These are phyloP conservation scores for Pseudogymnoascus sp. DNA, from an alignment of 2,329 filamentous ascomycete species.

Conservation along the genomic window DNA sequence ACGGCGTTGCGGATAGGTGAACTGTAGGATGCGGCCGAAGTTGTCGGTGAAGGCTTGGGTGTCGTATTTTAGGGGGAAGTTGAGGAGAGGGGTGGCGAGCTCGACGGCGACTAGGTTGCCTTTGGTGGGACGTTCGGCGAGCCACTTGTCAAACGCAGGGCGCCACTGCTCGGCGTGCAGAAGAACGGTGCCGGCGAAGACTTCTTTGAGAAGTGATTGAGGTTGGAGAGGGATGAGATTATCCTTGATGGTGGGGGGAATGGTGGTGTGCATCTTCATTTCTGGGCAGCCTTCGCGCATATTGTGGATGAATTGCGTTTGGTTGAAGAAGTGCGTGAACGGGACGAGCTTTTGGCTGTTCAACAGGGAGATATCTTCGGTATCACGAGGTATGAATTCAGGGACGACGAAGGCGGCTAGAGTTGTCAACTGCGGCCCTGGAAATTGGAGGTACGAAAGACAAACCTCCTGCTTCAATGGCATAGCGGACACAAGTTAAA, in stretches of 20 bases:
- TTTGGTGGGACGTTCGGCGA: conserved; percentile 11
- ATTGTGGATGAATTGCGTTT: conserved; percentile 16
- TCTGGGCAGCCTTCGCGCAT: conserved; percentile 3
- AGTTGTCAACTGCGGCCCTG: background rate
- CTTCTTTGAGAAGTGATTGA: conserved; percentile 18
- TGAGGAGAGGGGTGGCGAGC: conserved; percentile 16
- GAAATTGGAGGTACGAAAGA: conserved; percentile 18
- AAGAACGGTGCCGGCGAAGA: conserved; percentile 21
- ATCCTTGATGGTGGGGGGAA: conserved; percentile 3
- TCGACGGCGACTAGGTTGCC: conserved; percentile 10
- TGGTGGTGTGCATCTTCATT: conserved; percentile 13
- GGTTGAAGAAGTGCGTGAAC: conserved; percentile 22
- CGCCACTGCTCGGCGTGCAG: conserved; percentile 23
- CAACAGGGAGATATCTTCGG: conserved; percentile 10
- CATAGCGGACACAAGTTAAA: conserved; percentile 38
- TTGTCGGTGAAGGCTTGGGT: conserved; percentile 25
- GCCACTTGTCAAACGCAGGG: conserved; percentile 22
- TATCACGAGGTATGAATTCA: conserved; percentile 15
- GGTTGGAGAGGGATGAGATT: conserved; percentile 10
- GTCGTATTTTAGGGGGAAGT: conserved; percentile 30
- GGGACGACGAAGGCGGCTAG: conserved; percentile 29
- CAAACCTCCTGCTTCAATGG: conserved; percentile 40
- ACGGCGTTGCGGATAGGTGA: conserved; percentile 12
- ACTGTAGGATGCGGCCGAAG: conserved; percentile 33
- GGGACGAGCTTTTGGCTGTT: conserved; percentile 11